Conservation (phyloP, 257 asterid genomes). For the Solanum ossicruentum region DNA sequence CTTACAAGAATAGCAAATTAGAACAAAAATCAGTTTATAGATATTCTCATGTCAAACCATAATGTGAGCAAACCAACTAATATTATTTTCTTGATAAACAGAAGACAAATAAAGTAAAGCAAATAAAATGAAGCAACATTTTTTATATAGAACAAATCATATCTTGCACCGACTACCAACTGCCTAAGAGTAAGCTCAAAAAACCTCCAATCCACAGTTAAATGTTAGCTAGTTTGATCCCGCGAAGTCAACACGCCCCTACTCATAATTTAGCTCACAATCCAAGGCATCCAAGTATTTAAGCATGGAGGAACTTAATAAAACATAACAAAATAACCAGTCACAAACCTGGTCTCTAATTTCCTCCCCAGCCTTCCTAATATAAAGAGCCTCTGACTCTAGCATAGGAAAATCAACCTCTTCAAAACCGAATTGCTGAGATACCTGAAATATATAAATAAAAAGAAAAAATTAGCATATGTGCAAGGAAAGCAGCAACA, state of each 20-base stretch:
- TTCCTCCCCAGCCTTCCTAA: constrained; percentile 98
- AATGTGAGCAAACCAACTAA: not conserved
- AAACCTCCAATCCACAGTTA: not conserved
- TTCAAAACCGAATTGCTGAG: constrained; percentile 69
- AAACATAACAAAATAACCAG: not conserved
- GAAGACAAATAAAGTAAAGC: not conserved
- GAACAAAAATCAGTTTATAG: not conserved
- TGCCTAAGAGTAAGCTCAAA: not conserved
- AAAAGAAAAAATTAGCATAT: not conserved
- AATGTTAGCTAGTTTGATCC: not conserved
- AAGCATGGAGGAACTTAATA: not conserved
- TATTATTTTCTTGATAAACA: not conserved
- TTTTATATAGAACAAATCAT: not conserved
- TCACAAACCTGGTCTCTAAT: constrained; percentile 77
- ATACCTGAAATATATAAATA: constrained; percentile 34
- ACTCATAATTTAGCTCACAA: not conserved
- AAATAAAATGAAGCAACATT: not conserved
- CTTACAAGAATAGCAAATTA: not conserved
- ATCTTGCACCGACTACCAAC: not conserved
- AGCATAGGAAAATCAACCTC: constrained; percentile 96
- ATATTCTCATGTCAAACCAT: not conserved
- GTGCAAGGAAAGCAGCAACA: not conserved
- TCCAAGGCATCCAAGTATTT: not conserved
- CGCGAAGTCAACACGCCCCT: not conserved
- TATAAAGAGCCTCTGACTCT: constrained; percentile 82